Percentiles rank a stretch among this genome's conserved stretches.
phyloP scores from a whole-genome alignment of 495 filamentous ascomycete genomes.

The Antarctomyces pellizariae region DNA sequence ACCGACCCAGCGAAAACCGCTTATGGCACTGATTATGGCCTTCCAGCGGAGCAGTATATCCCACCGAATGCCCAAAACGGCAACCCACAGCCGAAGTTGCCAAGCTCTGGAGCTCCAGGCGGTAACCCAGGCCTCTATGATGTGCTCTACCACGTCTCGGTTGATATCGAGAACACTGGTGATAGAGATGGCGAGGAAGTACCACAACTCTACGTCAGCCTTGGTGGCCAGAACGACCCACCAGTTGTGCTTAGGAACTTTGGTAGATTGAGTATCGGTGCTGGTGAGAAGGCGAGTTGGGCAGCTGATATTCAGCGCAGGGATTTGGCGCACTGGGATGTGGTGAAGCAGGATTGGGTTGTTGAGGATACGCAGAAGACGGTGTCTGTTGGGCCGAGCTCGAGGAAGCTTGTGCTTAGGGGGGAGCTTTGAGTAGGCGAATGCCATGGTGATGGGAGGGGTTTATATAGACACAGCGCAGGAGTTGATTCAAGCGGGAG shows the following conservation, averaged over 20 bases:
- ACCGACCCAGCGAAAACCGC: constrained; percentile 39
- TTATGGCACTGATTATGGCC: constrained; percentile 50
- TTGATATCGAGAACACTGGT: constrained; percentile 68
- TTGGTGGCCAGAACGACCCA: constrained; percentile 57
- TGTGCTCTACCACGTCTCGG: constrained; percentile 51
- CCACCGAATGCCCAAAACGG: constrained; percentile 42
- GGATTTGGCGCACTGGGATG: constrained; percentile 83
- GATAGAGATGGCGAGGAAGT: constrained; percentile 53
- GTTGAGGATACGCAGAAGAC: constrained; percentile 48
- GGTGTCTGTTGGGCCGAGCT: constrained; percentile 32
- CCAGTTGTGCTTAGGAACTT: constrained; percentile 56
- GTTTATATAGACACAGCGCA: too few relatives aligned
- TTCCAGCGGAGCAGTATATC: constrained; percentile 33
- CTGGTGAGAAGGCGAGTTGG: constrained; percentile 44
- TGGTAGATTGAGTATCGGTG: constrained; percentile 49
- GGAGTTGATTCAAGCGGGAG: too few relatives aligned
- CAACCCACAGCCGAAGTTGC: constrained; percentile 39
- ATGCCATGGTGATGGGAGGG: too few relatives aligned
- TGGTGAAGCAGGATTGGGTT: constrained; percentile 65
- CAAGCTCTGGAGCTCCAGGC: constrained; percentile 43
- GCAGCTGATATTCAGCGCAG: constrained; percentile 45
- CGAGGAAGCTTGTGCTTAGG: too few relatives aligned
- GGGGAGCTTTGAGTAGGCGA: too few relatives aligned
- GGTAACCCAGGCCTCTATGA: constrained; percentile 72
- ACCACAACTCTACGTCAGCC: constrained; percentile 64